These are phyloP conservation scores for Aspergillus puulaauensis DNA, from an alignment of 2,329 filamentous ascomycete species.

Conservation along the genomic window DNA sequence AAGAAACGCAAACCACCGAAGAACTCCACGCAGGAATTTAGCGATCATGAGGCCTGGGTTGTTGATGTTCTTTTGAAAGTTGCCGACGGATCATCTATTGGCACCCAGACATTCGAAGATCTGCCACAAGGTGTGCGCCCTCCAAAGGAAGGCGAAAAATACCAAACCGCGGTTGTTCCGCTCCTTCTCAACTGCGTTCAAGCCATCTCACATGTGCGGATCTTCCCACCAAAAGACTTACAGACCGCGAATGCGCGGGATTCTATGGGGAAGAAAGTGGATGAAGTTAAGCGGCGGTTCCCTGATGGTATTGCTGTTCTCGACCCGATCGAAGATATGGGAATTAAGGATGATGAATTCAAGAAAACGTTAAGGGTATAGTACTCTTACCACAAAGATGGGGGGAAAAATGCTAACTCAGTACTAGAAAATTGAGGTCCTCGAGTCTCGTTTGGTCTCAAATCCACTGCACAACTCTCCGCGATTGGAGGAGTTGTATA, in stretches of 20 bases:
- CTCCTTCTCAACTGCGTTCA: slow-evolving; percentile 84
- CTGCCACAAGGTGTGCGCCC: slow-evolving; percentile 64
- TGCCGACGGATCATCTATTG: slow-evolving; percentile 52
- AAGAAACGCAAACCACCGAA: slow-evolving; percentile 65
- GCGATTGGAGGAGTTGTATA: slow-evolving; percentile 77
- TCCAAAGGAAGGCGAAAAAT: slow-evolving; percentile 61
- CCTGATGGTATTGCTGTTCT: slow-evolving; percentile 86
- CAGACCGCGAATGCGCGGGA: slow-evolving; percentile 68
- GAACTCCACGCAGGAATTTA: slow-evolving; percentile 64
- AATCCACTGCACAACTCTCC: slow-evolving; percentile 93
- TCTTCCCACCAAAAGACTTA: slow-evolving; percentile 79
- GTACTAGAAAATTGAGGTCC: slow-evolving; percentile 84
- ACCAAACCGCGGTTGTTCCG: slow-evolving; percentile 78
- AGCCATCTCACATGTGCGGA: slow-evolving; percentile 76
- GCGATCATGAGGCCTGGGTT: slow-evolving; percentile 74
- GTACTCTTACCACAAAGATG: neutral
- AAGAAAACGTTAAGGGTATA: slow-evolving; percentile 75
- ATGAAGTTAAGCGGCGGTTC: slow-evolving; percentile 82
- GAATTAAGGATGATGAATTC: slow-evolving; percentile 87
- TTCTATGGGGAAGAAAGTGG: slow-evolving; percentile 64
- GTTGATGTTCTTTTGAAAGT: slow-evolving; percentile 76
- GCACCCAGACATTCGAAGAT: slow-evolving; percentile 61
- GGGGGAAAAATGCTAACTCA: slow-evolving; percentile 18
- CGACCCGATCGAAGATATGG: slow-evolving; percentile 96
- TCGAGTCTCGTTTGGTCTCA: slow-evolving; percentile 83